Conservation (phyloP, 805 yeast species). For the Candida alai region DNA sequence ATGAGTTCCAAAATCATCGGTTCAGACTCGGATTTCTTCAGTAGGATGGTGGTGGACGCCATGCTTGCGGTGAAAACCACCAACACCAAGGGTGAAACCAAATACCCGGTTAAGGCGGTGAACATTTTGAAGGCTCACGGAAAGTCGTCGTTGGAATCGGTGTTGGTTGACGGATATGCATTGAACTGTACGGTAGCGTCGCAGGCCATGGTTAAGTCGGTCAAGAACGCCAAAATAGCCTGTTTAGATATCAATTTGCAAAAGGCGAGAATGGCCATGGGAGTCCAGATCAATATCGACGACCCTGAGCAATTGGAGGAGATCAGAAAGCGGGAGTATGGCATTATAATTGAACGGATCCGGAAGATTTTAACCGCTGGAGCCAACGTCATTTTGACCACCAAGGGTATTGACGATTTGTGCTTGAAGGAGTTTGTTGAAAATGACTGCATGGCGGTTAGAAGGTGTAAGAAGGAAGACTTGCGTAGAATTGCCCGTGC, state of each 20-base stretch:
- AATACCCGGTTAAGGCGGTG: constrained; percentile 96
- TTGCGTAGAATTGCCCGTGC: constrained; percentile 95
- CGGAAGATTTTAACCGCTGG: constrained; percentile 80
- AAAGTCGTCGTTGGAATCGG: constrained; percentile 81
- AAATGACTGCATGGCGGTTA: constrained; percentile 89
- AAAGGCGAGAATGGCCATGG: constrained; percentile 96
- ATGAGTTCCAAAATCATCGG: constrained; percentile 98
- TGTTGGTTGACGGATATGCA: constrained; percentile 90
- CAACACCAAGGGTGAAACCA: constrained; percentile 80
- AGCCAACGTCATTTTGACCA: constrained; percentile 88
- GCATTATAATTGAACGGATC: constrained; percentile 78
- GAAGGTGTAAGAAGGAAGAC: constrained; percentile 97
- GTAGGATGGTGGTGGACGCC: constrained; percentile 90
- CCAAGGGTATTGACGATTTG: constrained; percentile 92
- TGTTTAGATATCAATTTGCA: constrained; percentile 89
- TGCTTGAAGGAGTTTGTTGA: constrained; percentile 89
- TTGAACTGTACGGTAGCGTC: constrained; percentile 95
- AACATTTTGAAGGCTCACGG: constrained; percentile 96
- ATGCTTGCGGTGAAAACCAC: constrained; percentile 91
- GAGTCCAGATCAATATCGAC: constrained; percentile 93
- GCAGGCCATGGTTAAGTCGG: constrained; percentile 85
- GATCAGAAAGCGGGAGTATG: constrained; percentile 84
- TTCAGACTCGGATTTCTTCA: constrained; percentile 85
- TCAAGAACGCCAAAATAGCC: constrained; percentile 75
- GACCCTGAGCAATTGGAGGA: constrained; percentile 97